These are phyloP conservation scores for Cylindrotheca fusiformis DNA, from an alignment of 108 stramenopile genomes.

Conservation along the genomic window DNA sequence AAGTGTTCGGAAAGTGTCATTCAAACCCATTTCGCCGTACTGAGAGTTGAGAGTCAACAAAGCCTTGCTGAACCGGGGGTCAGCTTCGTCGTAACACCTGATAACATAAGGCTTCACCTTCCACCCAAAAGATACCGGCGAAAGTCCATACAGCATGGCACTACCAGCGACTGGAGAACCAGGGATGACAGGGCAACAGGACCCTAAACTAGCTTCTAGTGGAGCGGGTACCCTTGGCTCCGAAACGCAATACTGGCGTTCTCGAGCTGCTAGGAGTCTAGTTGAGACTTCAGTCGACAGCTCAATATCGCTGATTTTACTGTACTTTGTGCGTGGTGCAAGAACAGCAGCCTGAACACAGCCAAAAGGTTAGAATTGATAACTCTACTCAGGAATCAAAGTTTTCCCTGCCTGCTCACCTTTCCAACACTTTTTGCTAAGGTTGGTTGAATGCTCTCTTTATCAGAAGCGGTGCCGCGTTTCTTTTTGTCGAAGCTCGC, in stretches of 20 bases:
- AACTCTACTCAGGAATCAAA: background rate
- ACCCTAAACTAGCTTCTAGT: constrained; percentile 20
- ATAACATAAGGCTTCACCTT: constrained; percentile 41
- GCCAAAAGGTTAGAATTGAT: background rate
- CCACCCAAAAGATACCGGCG: constrained; percentile 66
- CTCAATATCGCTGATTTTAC: constrained; percentile 38
- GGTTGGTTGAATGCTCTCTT: constrained; percentile 28
- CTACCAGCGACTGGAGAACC: constrained; percentile 19
- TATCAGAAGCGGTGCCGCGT: constrained; percentile 20
- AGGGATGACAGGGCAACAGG: constrained; percentile 26
- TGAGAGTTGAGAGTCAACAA: constrained; percentile 30
- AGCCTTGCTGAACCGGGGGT: too few species aligned
- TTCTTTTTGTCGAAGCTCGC: constrained; percentile 17
- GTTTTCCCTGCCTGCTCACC: background rate
- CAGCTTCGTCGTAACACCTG: constrained; percentile 22
- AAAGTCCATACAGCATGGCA: constrained; percentile 73
- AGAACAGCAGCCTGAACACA: constrained; percentile 39
- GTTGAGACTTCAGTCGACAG: constrained; percentile 27
- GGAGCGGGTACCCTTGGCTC: constrained; percentile 22
- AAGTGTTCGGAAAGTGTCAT: constrained; percentile 58
- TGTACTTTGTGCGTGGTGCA: constrained; percentile 44
- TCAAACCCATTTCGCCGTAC: constrained; percentile 46
- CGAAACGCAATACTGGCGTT: constrained; percentile 23
- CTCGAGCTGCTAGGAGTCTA: constrained; percentile 29
- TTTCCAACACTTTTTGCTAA: constrained; percentile 32